Evolutionary conservation across 768 basidiomycete genomes (phyloP), one percentile per base, ranked within the genome.

Genomic region (Amanita rubescens): DNA sequence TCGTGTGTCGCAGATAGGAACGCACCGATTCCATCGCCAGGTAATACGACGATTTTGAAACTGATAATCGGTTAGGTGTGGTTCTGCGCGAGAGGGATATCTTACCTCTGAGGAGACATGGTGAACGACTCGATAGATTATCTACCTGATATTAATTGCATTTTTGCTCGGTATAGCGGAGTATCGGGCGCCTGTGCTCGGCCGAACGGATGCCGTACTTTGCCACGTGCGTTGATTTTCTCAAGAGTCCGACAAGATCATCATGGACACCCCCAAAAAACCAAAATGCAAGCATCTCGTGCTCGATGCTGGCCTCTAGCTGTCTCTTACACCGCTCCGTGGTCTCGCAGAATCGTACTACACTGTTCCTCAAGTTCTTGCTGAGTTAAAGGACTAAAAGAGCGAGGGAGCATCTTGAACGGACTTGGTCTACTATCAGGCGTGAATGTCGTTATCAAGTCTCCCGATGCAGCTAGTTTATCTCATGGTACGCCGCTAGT

Each of bases 1-100:
- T 49, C 25, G 15, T 25, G 43, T 39, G n/a, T n/a, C n/a, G n/a
- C n/a, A 49, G 45, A 24, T 46, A 48, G 49, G 50, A 33, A 56
- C 76, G 39, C 63, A 92, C 94, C 95, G 62, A 99, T 98, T 56
- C 96, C 96, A 70, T 99, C 96, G 49, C 96, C 96, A n/a, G 87
- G 85, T 39, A 99, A 83, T 50, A 94, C 79, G 33, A 84, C 89
- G 65, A 99, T 81, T 58, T 85, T 85, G 70, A 89, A 96, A 51
- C 94, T 94, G 60, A 9, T 5, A 55, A 49, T 24, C 37, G 12
- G 49, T 59, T 19, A 49, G 47, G 34, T 24, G 20, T 30, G 9
- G 25, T 37, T 47, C n/a, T 22, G 22, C 30, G 17, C 3, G 39
- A 9, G 10, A 44, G 24, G 32, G 10, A 15, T 20, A 10, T 57